Evolutionary conservation across 129 eudicot genomes (phyloP).

Genomic region (Escallonia rubra): DNA sequence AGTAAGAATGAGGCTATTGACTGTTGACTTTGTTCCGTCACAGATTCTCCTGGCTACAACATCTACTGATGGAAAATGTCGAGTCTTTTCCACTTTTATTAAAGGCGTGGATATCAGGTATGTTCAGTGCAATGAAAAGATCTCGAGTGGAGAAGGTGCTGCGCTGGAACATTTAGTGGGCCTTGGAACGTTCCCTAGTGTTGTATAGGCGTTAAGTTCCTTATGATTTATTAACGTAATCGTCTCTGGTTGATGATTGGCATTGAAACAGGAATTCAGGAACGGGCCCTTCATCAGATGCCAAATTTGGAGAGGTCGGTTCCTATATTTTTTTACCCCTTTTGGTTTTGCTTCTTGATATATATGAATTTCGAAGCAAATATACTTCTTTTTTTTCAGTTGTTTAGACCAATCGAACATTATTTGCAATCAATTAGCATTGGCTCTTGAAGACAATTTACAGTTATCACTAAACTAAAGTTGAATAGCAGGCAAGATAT

Average conservation of each 20-base stretch:
- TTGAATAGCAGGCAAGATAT: no score
- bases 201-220: constrained; percentile 2
- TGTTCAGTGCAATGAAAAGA: constrained; percentile 11
- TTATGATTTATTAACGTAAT: constrained; percentile 7
- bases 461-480: no score
- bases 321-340: neutral
- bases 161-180: neutral
- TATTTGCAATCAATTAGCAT: no score
- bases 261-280: constrained; percentile 54
- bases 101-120: constrained; percentile 94
- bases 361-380: no score
- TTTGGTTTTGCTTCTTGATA: no score
- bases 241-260: constrained; percentile 15
- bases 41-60: constrained; percentile 93
- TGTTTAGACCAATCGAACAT: no score
- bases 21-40: neutral
- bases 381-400: no score
- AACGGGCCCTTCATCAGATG: constrained; percentile 56
- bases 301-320: constrained; percentile 91
- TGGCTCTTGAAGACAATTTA: no score
- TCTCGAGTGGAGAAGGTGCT: no score
- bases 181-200: constrained; percentile 6
- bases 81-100: constrained; percentile 88
- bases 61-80: constrained; percentile 94
- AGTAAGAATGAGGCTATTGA: neutral